These are phyloP conservation scores for Ogataea ramenticola DNA, from an alignment of 805 yeast species.

Conservation along the genomic window DNA sequence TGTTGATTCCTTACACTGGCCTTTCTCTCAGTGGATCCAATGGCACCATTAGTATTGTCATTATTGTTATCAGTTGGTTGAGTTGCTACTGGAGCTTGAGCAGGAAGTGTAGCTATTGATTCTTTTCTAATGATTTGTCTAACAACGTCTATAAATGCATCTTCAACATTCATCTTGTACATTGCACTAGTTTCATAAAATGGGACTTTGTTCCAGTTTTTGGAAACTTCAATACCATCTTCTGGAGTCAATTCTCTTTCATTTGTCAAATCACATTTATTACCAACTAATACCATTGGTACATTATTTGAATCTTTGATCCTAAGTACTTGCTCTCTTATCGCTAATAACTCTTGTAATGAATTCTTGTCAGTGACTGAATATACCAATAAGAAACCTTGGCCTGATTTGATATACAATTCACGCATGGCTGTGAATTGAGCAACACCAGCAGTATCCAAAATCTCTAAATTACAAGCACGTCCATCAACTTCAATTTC, in stretches of 20 bases:
- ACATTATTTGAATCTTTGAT: constrained; percentile 71
- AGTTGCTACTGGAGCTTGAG: neutral
- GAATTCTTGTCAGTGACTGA: constrained; percentile 59
- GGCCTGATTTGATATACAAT: constrained; percentile 77
- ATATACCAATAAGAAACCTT: constrained; percentile 56
- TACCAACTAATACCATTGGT: constrained; percentile 88
- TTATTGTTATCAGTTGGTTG: neutral
- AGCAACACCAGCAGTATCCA: constrained; percentile 63
- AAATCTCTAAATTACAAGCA: constrained; percentile 75
- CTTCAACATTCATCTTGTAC: constrained; percentile 82
- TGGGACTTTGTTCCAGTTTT: constrained; percentile 83
- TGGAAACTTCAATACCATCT: constrained; percentile 77
- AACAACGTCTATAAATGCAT: constrained; percentile 81
- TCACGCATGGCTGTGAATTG: constrained; percentile 97
- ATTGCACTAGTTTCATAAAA: constrained; percentile 94
- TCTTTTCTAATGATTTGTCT: constrained; percentile 84
- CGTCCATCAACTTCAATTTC: constrained; percentile 85
- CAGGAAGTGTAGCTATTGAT: constrained; percentile 14
- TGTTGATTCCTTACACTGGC: neutral
- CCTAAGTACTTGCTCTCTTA: constrained; percentile 77
- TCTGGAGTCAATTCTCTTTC: constrained; percentile 73
- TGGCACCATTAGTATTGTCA: neutral
- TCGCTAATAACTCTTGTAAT: constrained; percentile 65
- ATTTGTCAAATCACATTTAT: constrained; percentile 76
- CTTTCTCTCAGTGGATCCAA: too few relatives aligned